phyloP scores from a whole-genome alignment of 1,139 yeast genomes.

The Yamadazyma taylorii region DNA sequence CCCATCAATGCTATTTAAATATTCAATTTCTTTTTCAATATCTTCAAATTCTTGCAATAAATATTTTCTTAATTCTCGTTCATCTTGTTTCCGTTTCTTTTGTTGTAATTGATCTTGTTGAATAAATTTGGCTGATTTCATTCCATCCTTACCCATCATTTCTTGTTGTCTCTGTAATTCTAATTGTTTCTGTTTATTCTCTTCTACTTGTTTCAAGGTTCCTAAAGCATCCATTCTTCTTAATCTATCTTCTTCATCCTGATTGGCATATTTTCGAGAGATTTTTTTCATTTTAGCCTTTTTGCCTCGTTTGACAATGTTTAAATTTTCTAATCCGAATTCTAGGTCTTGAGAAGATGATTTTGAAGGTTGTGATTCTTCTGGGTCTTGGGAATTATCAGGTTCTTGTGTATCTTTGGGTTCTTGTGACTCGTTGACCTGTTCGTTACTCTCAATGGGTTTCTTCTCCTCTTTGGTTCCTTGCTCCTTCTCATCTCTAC shows the following conservation, averaged over 20 bases:
- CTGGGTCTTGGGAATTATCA: constrained; percentile 9
- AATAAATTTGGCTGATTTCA: constrained; percentile 15
- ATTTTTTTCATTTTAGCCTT: constrained; percentile 82
- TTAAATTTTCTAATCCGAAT: constrained; percentile 12
- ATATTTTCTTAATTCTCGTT: constrained; percentile 51
- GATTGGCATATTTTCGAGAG: constrained; percentile 80
- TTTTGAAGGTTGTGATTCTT: background rate
- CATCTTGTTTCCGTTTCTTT: constrained; percentile 49
- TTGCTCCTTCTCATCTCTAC: constrained; percentile 13
- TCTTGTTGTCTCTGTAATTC: constrained; percentile 29
- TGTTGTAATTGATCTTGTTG: constrained; percentile 31
- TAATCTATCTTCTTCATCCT: constrained; percentile 84
- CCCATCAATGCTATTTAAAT: constrained; percentile 41
- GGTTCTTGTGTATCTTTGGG: constrained; percentile 1
- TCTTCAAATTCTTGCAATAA: constrained; percentile 36
- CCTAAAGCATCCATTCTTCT: constrained; percentile 81
- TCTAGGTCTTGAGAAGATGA: background rate
- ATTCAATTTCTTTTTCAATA: constrained; percentile 31
- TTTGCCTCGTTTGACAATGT: constrained; percentile 64
- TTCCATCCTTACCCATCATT: constrained; percentile 20
- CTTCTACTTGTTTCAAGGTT: constrained; percentile 67
- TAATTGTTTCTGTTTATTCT: constrained; percentile 26
- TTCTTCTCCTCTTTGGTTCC: constrained; percentile 12
- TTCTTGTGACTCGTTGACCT: too few species aligned
- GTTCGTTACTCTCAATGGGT: constrained; percentile 12